These are phyloP conservation scores for Quercus gilva DNA, from an alignment of 306 rosid species.

Conservation along the genomic window DNA sequence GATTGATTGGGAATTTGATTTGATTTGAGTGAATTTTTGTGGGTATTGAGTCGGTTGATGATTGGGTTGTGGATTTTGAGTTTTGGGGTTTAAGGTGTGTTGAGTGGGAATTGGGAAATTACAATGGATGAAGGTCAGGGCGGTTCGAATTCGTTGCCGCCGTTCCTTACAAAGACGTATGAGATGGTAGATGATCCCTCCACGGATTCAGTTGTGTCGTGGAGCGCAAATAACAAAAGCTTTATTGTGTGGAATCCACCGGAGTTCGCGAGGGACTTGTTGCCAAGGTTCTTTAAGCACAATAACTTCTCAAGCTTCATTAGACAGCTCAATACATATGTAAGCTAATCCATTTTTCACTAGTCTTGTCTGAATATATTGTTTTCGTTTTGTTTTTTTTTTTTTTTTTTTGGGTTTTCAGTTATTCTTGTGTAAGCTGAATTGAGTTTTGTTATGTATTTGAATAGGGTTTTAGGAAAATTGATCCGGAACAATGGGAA, in stretches of 20 bases:
- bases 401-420: conserved; percentile 9
- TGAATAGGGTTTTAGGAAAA: conserved; percentile 77
- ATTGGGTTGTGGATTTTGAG: conserved; percentile 16
- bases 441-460: conserved; percentile 11
- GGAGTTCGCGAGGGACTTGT: conserved; percentile 57
- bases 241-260: conserved; percentile 75
- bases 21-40: neutral
- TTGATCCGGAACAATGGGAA: conserved; percentile 87
- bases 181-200: conserved; percentile 86
- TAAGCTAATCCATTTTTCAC: conserved; percentile 39
- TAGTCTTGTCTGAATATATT: neutral
- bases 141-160: conserved; percentile 63
- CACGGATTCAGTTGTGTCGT: conserved; percentile 59
- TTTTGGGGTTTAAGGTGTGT: conserved; percentile 31
- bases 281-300: conserved; percentile 85
- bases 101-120: conserved; percentile 21
- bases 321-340: conserved; percentile 92
- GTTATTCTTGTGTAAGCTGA: neutral
- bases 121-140: conserved; percentile 77
- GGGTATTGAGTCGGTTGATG: neutral
- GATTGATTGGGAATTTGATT: conserved; percentile 16
- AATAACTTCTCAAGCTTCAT: conserved; percentile 89
- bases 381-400: neutral
- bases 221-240: conserved; percentile 63
- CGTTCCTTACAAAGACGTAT: conserved; percentile 73